Percentiles rank a stretch among this genome's conserved stretches.
Conservation (phyloP, 495 filamentous ascomycete genomes). For the Xylaria curta region DNA sequence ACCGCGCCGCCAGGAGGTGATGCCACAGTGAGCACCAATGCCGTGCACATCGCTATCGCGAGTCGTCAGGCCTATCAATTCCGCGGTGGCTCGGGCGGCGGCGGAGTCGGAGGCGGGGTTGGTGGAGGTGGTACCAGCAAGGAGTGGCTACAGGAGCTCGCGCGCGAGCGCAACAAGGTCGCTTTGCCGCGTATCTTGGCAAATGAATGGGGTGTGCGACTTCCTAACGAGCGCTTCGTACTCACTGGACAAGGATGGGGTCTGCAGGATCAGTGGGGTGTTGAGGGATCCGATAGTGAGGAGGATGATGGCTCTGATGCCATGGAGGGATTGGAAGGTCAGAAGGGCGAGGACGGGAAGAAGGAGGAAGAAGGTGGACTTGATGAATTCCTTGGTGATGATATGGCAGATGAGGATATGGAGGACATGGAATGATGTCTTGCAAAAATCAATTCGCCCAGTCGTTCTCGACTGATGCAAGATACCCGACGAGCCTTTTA, state of each 20-base stretch:
- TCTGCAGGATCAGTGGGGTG: conserved; percentile 77
- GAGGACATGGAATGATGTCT: conserved; percentile 33
- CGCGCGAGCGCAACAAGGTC: conserved; percentile 80
- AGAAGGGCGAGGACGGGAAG: conserved; percentile 44
- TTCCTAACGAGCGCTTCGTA: conserved; percentile 92
- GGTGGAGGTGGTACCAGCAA: conserved; percentile 67
- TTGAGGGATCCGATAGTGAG: conserved; percentile 48
- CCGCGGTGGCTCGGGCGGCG: conserved; percentile 48
- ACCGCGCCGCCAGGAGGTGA: conserved; percentile 51
- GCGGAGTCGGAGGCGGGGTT: conserved; percentile 29
- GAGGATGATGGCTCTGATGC: conserved; percentile 51
- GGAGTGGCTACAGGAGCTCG: conserved; percentile 85
- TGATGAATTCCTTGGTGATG: conserved; percentile 53
- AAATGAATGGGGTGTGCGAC: conserved; percentile 78
- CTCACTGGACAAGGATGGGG: conserved; percentile 85
- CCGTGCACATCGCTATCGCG: conserved; percentile 58
- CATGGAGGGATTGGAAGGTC: conserved; percentile 53
- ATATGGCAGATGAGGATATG: conserved; percentile 50
- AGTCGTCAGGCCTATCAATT: conserved; percentile 59
- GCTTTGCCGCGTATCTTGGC: conserved; percentile 74
- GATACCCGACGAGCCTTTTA: background rate
- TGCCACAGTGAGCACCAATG: conserved; percentile 50
- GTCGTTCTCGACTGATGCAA: background rate
- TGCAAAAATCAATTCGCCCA: background rate
- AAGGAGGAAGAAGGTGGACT: conserved; percentile 56